phyloP scores from a whole-genome alignment of 1,139 yeast species.

The Magnusiomyces paraingens region DNA sequence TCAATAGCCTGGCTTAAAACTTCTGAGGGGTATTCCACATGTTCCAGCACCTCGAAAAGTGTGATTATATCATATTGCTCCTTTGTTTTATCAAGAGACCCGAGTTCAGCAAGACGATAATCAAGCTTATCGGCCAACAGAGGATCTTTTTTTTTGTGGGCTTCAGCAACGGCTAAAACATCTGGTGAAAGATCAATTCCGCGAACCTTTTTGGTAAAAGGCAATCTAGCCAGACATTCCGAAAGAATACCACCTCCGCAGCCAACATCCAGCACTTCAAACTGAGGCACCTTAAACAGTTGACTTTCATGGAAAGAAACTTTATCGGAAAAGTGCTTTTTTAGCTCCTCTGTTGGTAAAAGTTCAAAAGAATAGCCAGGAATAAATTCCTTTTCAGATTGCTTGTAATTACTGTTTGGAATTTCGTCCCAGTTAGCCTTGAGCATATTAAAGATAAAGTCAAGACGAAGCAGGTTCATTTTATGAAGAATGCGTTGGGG shows the following conservation, averaged over 20 bases:
- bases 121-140: constrained; percentile 43
- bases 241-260: constrained; percentile 95
- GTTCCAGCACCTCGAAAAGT: constrained; percentile 92
- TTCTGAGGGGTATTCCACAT: constrained; percentile 76
- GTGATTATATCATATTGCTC: constrained; percentile 70
- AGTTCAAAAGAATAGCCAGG: constrained; percentile 73
- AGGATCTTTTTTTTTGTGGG: constrained; percentile 66
- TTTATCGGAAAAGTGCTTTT: constrained; percentile 1
- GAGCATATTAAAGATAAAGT: constrained; percentile 65
- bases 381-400: constrained; percentile 39
- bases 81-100: constrained; percentile 38
- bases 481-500: constrained; percentile 89
- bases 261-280: constrained; percentile 76
- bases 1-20: constrained; percentile 61
- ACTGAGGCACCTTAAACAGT: constrained; percentile 23
- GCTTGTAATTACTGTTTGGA: constrained; percentile 23
- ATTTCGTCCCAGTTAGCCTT: constrained; percentile 41
- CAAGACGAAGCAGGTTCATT: constrained; percentile 87
- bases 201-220: constrained; percentile 45
- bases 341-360: constrained; percentile 41
- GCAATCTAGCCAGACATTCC: constrained; percentile 78
- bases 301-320: constrained; percentile 19
- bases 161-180: constrained; percentile 71
- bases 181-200: constrained; percentile 86
- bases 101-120: constrained; percentile 59